Evolutionary conservation across 768 basidiomycete species (phyloP).

Genomic region (Collybia sordida): DNA sequence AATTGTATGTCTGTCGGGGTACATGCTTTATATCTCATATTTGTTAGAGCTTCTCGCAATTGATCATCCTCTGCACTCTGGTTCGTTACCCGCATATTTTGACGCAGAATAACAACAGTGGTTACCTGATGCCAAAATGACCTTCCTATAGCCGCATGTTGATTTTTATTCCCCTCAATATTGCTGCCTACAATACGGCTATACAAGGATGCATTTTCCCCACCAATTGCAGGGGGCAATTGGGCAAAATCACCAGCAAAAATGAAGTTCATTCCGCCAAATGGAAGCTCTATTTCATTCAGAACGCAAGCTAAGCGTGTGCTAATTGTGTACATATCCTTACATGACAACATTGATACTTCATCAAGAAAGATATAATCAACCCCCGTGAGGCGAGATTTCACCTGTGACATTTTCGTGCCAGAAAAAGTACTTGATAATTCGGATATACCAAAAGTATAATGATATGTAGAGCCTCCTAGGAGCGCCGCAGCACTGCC

Average conservation of each 20-base stretch:
- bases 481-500: conserved; percentile 28
- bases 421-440: too few species aligned
- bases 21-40: conserved; percentile 32
- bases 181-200: conserved; percentile 19
- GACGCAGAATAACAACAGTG: conserved; percentile 29
- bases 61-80: conserved; percentile 22
- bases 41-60: conserved; percentile 23
- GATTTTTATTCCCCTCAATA: conserved; percentile 9
- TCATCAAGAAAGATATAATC: conserved; percentile 43
- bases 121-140: conserved; percentile 28
- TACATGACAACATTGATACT: conserved; percentile 36
- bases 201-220: conserved; percentile 15
- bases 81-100: conserved; percentile 33
- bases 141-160: conserved; percentile 23
- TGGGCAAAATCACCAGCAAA: conserved; percentile 37
- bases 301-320: conserved; percentile 13
- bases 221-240: conserved; percentile 22
- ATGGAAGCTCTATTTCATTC: conserved; percentile 16
- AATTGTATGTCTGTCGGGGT: conserved; percentile 30
- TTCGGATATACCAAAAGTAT: conserved; percentile 23
- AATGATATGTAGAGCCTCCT: conserved; percentile 33
- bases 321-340: conserved; percentile 26
- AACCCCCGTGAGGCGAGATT: conserved; percentile 21
- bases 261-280: conserved; percentile 34
- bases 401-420: conserved; percentile 5